Conservation (phyloP, 176 grass and related monocot genomes). For the Pharus latifolius region DNA sequence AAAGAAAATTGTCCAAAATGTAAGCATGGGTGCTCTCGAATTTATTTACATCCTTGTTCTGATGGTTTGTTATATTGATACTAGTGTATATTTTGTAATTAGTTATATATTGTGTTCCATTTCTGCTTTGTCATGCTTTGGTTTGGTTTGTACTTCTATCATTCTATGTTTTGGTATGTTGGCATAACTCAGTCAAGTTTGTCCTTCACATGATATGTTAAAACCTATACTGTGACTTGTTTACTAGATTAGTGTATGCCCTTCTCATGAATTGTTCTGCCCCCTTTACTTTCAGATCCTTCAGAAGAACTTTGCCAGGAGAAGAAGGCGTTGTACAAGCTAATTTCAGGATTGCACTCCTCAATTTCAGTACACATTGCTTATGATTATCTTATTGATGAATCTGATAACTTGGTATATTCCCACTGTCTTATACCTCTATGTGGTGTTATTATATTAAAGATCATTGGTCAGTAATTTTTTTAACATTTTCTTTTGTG, state of each 20-base stretch:
- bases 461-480: background rate
- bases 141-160: background rate
- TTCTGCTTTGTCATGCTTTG: background rate
- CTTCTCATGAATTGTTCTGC: background rate
- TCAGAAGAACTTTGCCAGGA: conserved; percentile 81
- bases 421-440: background rate
- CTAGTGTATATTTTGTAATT: background rate
- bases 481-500: conserved; percentile 2
- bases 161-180: background rate
- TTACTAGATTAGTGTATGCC: background rate
- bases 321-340: conserved; percentile 84
- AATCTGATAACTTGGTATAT: conserved; percentile 56
- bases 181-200: background rate
- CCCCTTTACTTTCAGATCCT: conserved; percentile 55
- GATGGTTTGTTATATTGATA: background rate
- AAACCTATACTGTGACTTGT: background rate
- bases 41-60: background rate
- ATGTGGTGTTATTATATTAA: background rate
- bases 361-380: conserved; percentile 99
- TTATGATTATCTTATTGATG: conserved; percentile 68
- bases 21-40: conserved; percentile 19
- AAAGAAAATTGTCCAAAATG: conserved; percentile 98
- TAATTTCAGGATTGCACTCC: conserved; percentile 93
- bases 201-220: background rate
- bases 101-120: background rate